Conservation (phyloP, 179 eudicot genomes). For the Corrigiola litoralis region DNA sequence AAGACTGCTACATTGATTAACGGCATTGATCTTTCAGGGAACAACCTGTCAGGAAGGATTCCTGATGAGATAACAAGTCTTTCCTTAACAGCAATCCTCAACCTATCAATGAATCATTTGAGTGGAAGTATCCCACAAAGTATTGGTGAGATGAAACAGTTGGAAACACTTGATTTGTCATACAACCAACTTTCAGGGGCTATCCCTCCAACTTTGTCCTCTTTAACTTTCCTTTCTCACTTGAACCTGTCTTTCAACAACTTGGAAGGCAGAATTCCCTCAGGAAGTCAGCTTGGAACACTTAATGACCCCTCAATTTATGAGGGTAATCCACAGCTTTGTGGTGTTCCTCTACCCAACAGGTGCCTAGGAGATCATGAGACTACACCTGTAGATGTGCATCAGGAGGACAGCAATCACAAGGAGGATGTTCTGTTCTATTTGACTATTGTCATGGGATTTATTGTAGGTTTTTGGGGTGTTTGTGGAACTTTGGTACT, state of each 20-base stretch:
- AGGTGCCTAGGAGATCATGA: not conserved
- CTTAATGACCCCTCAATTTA: conserved; percentile 24
- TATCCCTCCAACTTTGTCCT: conserved; percentile 28
- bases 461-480: conserved; percentile 1
- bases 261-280: conserved; percentile 38
- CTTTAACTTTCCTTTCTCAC: conserved; percentile 14
- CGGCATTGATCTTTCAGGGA: conserved; percentile 37
- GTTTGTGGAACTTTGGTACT: not conserved
- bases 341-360: conserved; percentile 33
- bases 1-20: conserved; percentile 19
- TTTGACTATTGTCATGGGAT: not conserved
- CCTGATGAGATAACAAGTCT: conserved; percentile 17
- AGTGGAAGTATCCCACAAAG: conserved; percentile 21
- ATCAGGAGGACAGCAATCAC: not conserved
- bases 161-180: conserved; percentile 31
- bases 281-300: conserved; percentile 38
- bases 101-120: conserved; percentile 30
- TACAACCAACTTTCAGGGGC: conserved; percentile 26
- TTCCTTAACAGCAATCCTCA: conserved; percentile 15
- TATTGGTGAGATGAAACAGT: conserved; percentile 20
- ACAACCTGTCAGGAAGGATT: conserved; percentile 21
- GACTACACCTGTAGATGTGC: conserved; percentile 4
- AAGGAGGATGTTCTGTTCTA: not conserved
- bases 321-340: conserved; percentile 32
- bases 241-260: conserved; percentile 37